Base-by-base conservation (phyloP, 352 stramenopile genomes). In the Globisporangium solare region DNA sequence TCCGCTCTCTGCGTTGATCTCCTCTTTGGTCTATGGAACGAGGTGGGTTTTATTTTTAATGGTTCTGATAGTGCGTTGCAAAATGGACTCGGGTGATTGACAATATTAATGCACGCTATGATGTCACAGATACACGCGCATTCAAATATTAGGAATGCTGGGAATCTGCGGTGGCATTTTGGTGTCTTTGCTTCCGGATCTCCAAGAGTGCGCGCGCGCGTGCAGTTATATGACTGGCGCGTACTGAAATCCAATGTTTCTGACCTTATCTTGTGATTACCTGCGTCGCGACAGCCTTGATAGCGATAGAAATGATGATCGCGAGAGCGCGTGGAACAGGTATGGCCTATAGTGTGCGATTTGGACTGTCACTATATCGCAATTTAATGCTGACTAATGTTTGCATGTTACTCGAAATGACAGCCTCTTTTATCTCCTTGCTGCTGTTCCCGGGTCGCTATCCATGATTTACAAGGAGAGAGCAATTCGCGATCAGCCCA, bases 381-480 rank as follows among this genome's bases (percentile, higher is more conserved):
- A n/a, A 20, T 57, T n/a, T 53, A 39, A 24, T 47, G 2, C 12
- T 49, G 4, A 35, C 14, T 35, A 56, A 20, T 41, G 2, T 4
- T 35, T 35, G 27, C 7, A 35, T 35, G 6, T n/a, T 27, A 22
- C 22, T 40, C 24, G 14, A 51, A n/a, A 21, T 60, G 11, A 27
- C 37, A 84, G 75, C 56, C 45, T 95, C 2, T 78, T 93, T 56
- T 95, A 92, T 53, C 56, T 94, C 37, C 52, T 93, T 21, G 83
- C 86, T 17, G 81, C 84, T 8, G 63, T 95, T 13, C 86, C 84
- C 10, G 83, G 81, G 2, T 71, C 86, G 0, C 42, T 93, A n/a
- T 94, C 83, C 12, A 92, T 93, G 75, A 61, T 94, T 41, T 95
- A 95, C 67, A 95, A 95, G 51, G 86, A 95, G 54, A 79, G 72